Conservation (phyloP, 2,329 filamentous ascomycete species). For the Herpotrichia juniperi region DNA sequence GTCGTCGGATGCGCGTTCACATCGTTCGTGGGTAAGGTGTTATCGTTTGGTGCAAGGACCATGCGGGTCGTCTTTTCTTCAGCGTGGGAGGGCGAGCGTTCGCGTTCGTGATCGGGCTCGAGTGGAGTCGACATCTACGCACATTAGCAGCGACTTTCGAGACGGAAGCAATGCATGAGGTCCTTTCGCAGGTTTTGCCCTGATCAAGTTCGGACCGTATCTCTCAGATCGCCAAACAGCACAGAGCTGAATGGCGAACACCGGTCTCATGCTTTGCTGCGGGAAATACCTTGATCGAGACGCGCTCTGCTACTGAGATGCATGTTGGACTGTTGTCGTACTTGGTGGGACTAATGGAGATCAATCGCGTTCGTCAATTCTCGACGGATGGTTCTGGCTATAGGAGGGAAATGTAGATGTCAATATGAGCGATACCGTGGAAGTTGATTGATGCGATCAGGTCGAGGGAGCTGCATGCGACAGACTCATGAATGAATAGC, state of each 20-base stretch:
- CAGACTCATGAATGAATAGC: neutral
- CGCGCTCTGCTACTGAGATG: conserved; percentile 37
- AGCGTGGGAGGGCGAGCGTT: conserved; percentile 8
- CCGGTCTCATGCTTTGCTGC: conserved; percentile 46
- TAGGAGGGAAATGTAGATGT: neutral
- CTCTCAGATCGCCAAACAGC: conserved; percentile 52
- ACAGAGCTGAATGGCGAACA: conserved; percentile 29
- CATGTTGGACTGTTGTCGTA: conserved; percentile 35
- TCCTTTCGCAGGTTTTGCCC: conserved; percentile 61
- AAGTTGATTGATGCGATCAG: neutral
- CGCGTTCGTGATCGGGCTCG: conserved; percentile 12
- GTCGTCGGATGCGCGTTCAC: conserved; percentile 5
- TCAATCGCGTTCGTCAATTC: too few relatives aligned
- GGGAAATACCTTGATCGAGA: conserved; percentile 45
- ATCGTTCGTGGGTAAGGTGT: conserved; percentile 27
- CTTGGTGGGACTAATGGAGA: conserved; percentile 11
- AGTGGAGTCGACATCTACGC: neutral
- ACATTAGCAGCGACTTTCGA: conserved; percentile 4
- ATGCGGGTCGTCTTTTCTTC: conserved; percentile 31
- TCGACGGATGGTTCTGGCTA: neutral
- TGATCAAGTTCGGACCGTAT: conserved; percentile 63
- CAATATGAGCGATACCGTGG: neutral
- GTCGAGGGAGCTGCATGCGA: neutral
- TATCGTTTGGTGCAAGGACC: conserved; percentile 28
- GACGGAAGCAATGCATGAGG: conserved; percentile 52